Conservation (phyloP, 1,139 yeast species). For the Pichia sp. region DNA sequence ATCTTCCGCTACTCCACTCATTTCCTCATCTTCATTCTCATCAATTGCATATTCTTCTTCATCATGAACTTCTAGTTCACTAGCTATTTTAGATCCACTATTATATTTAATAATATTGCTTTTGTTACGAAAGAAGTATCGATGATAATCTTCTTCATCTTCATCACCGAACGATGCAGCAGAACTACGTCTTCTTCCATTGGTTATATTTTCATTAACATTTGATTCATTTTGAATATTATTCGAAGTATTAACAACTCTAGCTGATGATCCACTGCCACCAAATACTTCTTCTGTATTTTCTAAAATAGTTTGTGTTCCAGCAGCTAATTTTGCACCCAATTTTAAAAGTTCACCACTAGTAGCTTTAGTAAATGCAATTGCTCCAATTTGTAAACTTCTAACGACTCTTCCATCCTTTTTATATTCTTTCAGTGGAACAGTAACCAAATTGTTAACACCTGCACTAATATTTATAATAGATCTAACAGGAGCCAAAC, state of each 20-base stretch:
- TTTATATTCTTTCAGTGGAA: constrained; percentile 68
- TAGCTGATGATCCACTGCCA: constrained; percentile 52
- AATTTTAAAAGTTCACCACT: constrained; percentile 74
- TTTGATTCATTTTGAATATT: background rate
- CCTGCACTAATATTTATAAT: constrained; percentile 76
- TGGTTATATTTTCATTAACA: constrained; percentile 1
- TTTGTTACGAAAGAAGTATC: constrained; percentile 7
- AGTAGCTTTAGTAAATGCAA: constrained; percentile 71
- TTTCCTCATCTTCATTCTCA: constrained; percentile 3
- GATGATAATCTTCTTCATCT: constrained; percentile 21
- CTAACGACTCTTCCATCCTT: constrained; percentile 66
- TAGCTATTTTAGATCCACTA: background rate
- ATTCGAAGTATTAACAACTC: constrained; percentile 22
- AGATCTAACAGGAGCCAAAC: constrained; percentile 77
- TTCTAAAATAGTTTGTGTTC: constrained; percentile 79
- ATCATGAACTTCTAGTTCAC: constrained; percentile 11
- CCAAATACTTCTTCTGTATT: constrained; percentile 73
- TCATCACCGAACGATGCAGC: constrained; percentile 25
- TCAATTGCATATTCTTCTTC: background rate
- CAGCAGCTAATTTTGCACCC: constrained; percentile 83
- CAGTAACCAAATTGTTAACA: constrained; percentile 61
- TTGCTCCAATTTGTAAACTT: constrained; percentile 72
- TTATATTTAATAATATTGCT: too few species aligned
- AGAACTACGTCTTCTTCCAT: constrained; percentile 13
- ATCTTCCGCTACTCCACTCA: too few species aligned